These are phyloP conservation scores for Fusarium xylarioides DNA, from an alignment of 2,329 filamentous ascomycete species.

Conservation along the genomic window DNA sequence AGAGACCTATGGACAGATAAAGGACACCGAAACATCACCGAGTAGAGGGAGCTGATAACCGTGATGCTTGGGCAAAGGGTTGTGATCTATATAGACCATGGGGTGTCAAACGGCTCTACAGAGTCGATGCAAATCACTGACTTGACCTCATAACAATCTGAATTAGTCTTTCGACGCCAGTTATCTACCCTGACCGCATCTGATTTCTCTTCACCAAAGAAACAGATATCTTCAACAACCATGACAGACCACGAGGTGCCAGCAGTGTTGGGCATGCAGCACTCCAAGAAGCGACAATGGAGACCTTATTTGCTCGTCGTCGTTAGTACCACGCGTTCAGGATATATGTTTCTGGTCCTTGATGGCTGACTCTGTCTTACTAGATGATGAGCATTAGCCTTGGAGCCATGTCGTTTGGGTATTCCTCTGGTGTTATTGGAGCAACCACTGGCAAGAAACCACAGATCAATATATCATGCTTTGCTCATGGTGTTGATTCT, in stretches of 20 bases:
- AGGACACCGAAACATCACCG: neutral
- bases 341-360: neutral
- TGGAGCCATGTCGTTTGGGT: neutral
- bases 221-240: neutral
- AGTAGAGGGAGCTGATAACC: neutral
- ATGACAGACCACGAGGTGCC: neutral
- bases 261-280: neutral
- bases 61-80: neutral
- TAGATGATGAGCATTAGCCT: neutral
- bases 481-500: neutral
- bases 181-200: rapidly evolving
- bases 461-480: rapidly evolving
- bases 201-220: neutral
- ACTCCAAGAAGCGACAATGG: neutral
- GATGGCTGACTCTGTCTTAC: neutral
- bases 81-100: neutral
- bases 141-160: neutral
- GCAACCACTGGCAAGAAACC: neutral
- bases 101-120: neutral
- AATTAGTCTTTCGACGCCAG: neutral
- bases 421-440: neutral
- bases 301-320: neutral
- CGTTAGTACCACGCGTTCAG: neutral
- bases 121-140: neutral
- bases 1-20: neutral